Evolutionary conservation across 2,329 filamentous ascomycete genomes (phyloP), one percentile per base, ranked within the genome.

Genomic region (Aspergillus arachidicola): DNA sequence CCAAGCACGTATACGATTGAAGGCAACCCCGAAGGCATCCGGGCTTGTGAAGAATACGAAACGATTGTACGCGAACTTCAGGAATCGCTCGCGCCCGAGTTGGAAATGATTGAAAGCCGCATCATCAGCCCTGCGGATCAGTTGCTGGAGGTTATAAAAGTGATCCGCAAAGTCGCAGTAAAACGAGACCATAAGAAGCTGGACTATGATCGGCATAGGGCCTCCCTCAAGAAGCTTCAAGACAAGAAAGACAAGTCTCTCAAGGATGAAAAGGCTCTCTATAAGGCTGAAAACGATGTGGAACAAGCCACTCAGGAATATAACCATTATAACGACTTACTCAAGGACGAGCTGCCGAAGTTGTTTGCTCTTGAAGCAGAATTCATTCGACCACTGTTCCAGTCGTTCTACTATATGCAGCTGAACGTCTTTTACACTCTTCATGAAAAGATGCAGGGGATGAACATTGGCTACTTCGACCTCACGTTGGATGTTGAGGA

Each of bases 351-450:
- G 80, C 83, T 99, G 66, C 95, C 95, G 32, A 93, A 93, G 78
- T 86, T 99, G 12, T 99, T 99, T 79, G 79, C 83, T 9, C 87
- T 99, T 21, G 95, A 99, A 79, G 87, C 90, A 67, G 91, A 98
- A 78, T 98, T 99, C 78, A 99, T 99, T 78, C 90, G 92, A 70
- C 95, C 95, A 3, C 87, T 99, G 9, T 99, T 99, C 85, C 95
- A 98, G 78, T 96, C 92, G 11, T 99, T 99, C 82, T 99, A 99
- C 82, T 99, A 98, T 84, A 99, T 99, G 95, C 95, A 99, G 80
- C 87, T 99, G 68, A 99, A 99, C 79, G 92, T 99, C 68, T 99
- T 98, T 79, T 99, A 99, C 80, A 99, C 95, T 1, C 85, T 99
- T 59, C 95, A 99, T 78, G 94, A 98, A 80, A 93, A 90, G 80